Base-by-base conservation (phyloP, 2,329 filamentous ascomycete species). In the Aspergillus sp. region DNA sequence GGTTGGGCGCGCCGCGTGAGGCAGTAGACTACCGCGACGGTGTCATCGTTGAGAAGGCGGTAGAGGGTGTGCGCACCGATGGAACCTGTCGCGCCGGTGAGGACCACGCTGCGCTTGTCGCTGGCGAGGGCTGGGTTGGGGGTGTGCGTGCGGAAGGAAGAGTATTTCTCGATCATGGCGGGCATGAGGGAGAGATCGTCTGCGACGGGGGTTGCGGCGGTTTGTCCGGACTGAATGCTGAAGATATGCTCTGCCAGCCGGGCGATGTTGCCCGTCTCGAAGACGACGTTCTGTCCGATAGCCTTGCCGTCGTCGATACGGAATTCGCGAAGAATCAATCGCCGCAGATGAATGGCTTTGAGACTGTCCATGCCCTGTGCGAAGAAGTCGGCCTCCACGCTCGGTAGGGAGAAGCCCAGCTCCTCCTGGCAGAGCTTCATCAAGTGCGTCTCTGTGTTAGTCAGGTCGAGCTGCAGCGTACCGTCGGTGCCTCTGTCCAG, bases 331-430 rank as follows among this genome's bases (percentile, higher is more conserved):
- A 76, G 62, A 20, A 79, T 65, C 3, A 76, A 50, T 3, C 74
- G 66, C 17, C 76, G 71, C 1, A 76, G 55, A n/a, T 77, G 73
- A 13, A 76, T 75, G 2, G 76, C 76, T 16, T 75, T 74, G 9
- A 79, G 60, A 52, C 76, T 79, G 56, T 80, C 77, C 16, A 80
- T 56, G 0, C 77, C 77, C 0, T 69, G 64, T 1, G 69, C 63
- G 54, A 78, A 79, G 57, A 80, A 75, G 53, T 78, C 74, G 3
- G 68, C 57, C 2, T 71, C 51, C 1, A 58, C 49, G 26, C 61
- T 53, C 3, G 67, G 58, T 3, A 75, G 58, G 1, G 61, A 26
- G 26, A 76, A 60, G 2, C 63, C 68, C 1, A 70, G 63, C 20
- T 73, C 63, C 26, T 67, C 64, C 43, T 44, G 60, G 47, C 55